Evolutionary conservation across 805 yeast genomes (phyloP).

Genomic region (Kluyveromyces dobzhanskii): DNA sequence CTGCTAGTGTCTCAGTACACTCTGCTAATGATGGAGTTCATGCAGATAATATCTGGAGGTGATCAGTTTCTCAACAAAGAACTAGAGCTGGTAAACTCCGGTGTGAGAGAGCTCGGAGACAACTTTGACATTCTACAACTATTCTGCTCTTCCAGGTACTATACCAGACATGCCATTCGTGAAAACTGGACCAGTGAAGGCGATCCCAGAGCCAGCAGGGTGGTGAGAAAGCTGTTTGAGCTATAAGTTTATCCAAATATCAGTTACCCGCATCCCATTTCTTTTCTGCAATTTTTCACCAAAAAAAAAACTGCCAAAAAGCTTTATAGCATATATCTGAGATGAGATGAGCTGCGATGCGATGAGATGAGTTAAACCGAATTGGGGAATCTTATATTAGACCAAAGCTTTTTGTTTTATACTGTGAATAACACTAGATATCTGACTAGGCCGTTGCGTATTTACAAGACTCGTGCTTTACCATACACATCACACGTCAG

Average conservation of each 20-base stretch:
- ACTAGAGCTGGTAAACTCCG: conserved; percentile 10
- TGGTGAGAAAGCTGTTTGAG: conserved; percentile 23
- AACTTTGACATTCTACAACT: conserved; percentile 32
- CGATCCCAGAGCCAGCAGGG: conserved; percentile 18
- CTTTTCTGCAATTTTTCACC: too few relatives aligned
- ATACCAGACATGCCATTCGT: conserved; percentile 24
- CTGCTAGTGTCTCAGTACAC: conserved; percentile 18
- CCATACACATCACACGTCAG: too few relatives aligned
- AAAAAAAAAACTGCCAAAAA: too few relatives aligned
- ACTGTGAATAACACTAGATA: too few relatives aligned
- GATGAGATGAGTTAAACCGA: too few relatives aligned
- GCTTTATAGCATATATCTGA: too few relatives aligned
- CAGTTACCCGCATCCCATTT: too few relatives aligned
- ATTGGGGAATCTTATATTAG: too few relatives aligned
- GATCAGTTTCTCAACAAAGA: conserved; percentile 20
- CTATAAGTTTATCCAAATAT: conserved; percentile 9
- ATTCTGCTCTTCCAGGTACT: conserved; percentile 24
- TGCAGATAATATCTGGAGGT: conserved; percentile 28
- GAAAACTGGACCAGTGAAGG: conserved; percentile 19
- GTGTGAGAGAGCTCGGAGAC: conserved; percentile 20
- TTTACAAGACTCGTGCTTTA: too few relatives aligned
- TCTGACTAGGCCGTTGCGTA: too few relatives aligned
- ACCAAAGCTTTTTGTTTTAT: too few relatives aligned
- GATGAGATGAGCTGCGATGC: neutral
- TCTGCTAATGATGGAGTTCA: conserved; percentile 20